These are phyloP conservation scores for Volvox africanus DNA, from an alignment of 139 green algal species.

Conservation along the genomic window DNA sequence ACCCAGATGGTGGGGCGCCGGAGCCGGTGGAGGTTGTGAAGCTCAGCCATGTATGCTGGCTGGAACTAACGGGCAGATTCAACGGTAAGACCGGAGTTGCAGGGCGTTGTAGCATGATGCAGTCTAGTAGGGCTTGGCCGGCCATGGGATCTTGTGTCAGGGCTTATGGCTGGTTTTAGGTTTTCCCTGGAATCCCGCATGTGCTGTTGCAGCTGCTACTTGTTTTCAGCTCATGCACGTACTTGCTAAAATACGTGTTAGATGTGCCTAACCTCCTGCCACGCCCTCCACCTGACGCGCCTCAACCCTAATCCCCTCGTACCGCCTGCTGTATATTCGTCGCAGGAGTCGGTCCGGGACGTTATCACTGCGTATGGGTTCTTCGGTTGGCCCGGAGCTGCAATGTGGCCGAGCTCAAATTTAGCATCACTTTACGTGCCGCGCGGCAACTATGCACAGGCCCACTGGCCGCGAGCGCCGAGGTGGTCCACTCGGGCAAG, in stretches of 20 bases:
- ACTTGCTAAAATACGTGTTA: background rate
- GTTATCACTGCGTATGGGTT: slow-evolving; percentile 1
- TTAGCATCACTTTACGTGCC: background rate
- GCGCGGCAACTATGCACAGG: background rate
- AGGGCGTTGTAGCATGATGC: no score
- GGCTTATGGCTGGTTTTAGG: background rate
- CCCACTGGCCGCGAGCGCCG: background rate
- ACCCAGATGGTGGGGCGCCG: background rate
- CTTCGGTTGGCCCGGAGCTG: background rate
- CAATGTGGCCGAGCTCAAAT: background rate
- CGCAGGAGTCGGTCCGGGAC: slow-evolving; percentile 11
- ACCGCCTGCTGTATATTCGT: no score
- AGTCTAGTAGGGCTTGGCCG: no score
- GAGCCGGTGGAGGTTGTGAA: background rate
- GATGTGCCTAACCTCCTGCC: background rate
- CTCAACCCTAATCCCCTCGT: background rate
- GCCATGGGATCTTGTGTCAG: no score
- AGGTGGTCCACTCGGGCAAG: no score
- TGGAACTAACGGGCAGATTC: background rate
- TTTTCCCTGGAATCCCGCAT: background rate
- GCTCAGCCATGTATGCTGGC: slow-evolving; percentile 18
- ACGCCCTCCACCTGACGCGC: background rate
- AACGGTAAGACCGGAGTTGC: background rate
- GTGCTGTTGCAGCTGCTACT: background rate
- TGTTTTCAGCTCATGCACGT: background rate